Evolutionary conservation across 495 filamentous ascomycete species (phyloP), one percentile per base, ranked within the genome.

Genomic region (Parathielavia hyrcaniae): DNA sequence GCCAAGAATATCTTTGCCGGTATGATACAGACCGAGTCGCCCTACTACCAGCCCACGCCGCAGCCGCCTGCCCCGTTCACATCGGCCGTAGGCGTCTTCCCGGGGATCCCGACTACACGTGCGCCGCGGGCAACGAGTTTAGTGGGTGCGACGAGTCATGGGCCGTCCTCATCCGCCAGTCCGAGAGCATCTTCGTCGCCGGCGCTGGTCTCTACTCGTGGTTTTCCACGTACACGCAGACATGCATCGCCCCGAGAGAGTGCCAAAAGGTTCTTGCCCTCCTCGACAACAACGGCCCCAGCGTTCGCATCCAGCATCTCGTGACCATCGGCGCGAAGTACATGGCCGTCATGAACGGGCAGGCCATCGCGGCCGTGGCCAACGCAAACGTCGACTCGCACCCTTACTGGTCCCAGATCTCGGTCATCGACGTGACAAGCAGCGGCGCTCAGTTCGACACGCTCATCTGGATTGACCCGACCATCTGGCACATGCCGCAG

Each of bases 21-120:
- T 12, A 70, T 87, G 39, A 87, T 95, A 53, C 91, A 97, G 69
- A 84, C 88, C 5, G 91, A 97, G 71, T 90, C 91, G 0, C 86
- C 90, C 16, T 95, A 96, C 73, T 90, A 83, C 74, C 88, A 91
- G 72, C 77, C 80, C 59, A 90, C 91, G 72, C 90, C 91, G 1
- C 76, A 79, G 56, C 79, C 88, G 2, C 74, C 84, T 23, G 1
- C 47, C 12, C 51, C 32, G 1, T 17, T 49, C 3, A 13, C 34
- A 4, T 11, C 13, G 46, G 51, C 34, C 12, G 9, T 41, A 6
- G 44, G 22, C 1, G 13, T 11, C 6, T 65, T 58, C 35, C 8
- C 23, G 0, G 43, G 59, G 64, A 67, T 40, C 66, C 64, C 0
- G 22, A 55, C 17, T n/a, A n/a, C n/a, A n/a, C n/a, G n/a, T 67